These are phyloP conservation scores for Cryphonectria carpinicola DNA, from an alignment of 2,329 filamentous ascomycete species.

Conservation along the genomic window DNA sequence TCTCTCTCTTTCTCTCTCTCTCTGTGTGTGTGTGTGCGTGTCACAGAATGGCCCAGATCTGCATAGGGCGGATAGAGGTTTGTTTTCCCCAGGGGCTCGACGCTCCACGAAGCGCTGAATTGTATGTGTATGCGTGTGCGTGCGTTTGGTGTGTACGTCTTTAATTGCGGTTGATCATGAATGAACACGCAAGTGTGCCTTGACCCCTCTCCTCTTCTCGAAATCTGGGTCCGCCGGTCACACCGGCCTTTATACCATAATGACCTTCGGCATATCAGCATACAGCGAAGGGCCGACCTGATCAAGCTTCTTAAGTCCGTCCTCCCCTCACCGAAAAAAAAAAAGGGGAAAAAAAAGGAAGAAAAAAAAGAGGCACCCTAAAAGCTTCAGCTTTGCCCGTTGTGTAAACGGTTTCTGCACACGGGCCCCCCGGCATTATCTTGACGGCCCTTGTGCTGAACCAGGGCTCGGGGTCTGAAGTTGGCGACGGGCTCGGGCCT, in stretches of 20 bases:
- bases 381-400: background rate
- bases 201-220: background rate
- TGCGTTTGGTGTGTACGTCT: no score
- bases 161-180: background rate
- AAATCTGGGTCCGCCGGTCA: background rate
- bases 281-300: background rate
- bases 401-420: background rate
- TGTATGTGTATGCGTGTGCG: background rate
- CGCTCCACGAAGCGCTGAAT: background rate
- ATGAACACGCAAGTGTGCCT: background rate
- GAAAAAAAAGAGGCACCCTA: background rate
- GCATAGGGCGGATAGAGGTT: background rate
- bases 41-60: background rate
- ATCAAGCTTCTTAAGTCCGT: background rate
- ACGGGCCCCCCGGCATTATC: background rate
- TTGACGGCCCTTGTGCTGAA: background rate
- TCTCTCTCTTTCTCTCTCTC: slow-evolving; percentile 3
- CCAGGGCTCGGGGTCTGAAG: background rate
- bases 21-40: background rate
- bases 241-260: background rate
- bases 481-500: background rate
- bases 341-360: no score
- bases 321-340: background rate
- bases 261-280: background rate
- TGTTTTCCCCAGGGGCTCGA: background rate